Conservation (phyloP, 1,284 basidiomycete genomes). For the Exobasidium cylindrosporum region DNA sequence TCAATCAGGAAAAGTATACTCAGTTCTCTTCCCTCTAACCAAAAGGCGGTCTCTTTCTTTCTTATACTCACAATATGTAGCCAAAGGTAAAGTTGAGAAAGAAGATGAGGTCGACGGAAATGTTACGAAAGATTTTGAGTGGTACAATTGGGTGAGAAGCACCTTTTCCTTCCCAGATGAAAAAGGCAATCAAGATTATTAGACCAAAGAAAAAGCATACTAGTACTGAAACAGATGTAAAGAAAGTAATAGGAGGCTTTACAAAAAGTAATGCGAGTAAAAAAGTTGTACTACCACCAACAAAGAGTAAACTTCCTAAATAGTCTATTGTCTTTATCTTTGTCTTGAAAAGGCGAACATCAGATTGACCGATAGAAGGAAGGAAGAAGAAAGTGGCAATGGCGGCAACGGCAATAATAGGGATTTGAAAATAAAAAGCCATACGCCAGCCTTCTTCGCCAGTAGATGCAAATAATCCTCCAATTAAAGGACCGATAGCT, state of each 20-base stretch:
- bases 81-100: slow-evolving; percentile 15
- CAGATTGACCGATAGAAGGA: slow-evolving; percentile 12
- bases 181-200: slow-evolving; percentile 10
- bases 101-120: slow-evolving; percentile 9
- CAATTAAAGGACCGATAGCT: slow-evolving; percentile 15
- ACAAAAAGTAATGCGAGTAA: not conserved
- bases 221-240: slow-evolving; percentile 2
- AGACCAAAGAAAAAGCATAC: slow-evolving; percentile 11
- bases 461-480: slow-evolving; percentile 15
- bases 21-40: too few species aligned
- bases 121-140: slow-evolving; percentile 9
- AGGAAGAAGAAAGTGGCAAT: slow-evolving; percentile 11
- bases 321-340: slow-evolving; percentile 18
- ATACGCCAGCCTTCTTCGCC: slow-evolving; percentile 10
- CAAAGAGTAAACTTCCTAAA: slow-evolving; percentile 13
- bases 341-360: slow-evolving; percentile 2
- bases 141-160: slow-evolving; percentile 16
- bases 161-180: slow-evolving; percentile 9
- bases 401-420: slow-evolving; percentile 14
- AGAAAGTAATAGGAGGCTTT: not conserved
- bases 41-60: not conserved
- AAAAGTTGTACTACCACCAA: slow-evolving; percentile 7
- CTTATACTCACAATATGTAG: slow-evolving; percentile 16
- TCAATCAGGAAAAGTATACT: not conserved
- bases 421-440: slow-evolving; percentile 22